phyloP scores from a whole-genome alignment of 2,329 filamentous ascomycete species.

The Neurospora sp. region DNA sequence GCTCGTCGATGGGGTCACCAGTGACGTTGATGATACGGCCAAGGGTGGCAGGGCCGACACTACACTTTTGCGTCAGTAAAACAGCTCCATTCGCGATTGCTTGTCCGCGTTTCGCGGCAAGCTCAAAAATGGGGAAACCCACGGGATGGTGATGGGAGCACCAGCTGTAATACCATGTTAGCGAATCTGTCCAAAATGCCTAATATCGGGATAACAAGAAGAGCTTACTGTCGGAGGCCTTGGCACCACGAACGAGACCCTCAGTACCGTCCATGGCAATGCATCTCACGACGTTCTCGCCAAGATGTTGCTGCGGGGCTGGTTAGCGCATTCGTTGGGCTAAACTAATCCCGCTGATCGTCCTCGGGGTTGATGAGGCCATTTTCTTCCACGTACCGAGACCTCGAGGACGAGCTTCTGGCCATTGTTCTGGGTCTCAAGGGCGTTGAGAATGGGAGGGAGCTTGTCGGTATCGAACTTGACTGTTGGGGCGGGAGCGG shows the following conservation, averaged over 20 bases:
- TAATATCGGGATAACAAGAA: not conserved
- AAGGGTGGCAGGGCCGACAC: slow-evolving; percentile 75
- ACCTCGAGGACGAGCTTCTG: slow-evolving; percentile 96
- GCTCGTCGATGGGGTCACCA: slow-evolving; percentile 99
- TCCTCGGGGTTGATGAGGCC: not conserved
- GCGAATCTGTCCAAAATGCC: slow-evolving; percentile 1
- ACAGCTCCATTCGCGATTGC: slow-evolving; percentile 1
- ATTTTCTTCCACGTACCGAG: slow-evolving; percentile 53
- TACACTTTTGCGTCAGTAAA: slow-evolving; percentile 11
- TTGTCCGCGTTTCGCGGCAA: not conserved
- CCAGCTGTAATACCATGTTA: slow-evolving; percentile 44
- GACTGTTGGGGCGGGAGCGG: slow-evolving; percentile 46
- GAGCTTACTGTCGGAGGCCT: slow-evolving; percentile 58
- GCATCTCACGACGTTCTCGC: slow-evolving; percentile 96
- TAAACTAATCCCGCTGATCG: not conserved
- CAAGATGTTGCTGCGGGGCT: slow-evolving; percentile 80
- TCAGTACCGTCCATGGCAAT: slow-evolving; percentile 99
- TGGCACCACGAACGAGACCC: slow-evolving; percentile 91
- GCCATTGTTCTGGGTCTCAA: slow-evolving; percentile 83
- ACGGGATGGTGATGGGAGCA: slow-evolving; percentile 74
- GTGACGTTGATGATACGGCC: slow-evolving; percentile 99
- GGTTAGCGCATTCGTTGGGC: slow-evolving; percentile 26
- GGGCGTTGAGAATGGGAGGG: slow-evolving; percentile 93
- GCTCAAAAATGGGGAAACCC: slow-evolving; percentile 7
- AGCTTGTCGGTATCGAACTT: slow-evolving; percentile 95